Conservation (phyloP, 164 flowering plant species). For the Berberis vulgaris region DNA sequence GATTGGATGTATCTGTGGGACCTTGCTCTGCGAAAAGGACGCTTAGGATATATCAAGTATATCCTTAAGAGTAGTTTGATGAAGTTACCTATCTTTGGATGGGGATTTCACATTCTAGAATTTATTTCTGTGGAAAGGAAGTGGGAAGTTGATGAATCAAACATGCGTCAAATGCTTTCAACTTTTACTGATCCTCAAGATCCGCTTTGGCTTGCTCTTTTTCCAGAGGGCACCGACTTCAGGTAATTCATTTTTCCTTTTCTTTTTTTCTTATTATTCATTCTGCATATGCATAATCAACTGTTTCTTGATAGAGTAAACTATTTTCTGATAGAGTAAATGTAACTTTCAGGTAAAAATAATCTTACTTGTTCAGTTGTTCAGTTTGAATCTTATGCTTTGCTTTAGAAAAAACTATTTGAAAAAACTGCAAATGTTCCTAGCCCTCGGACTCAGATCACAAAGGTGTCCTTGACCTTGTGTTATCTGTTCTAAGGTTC, state of each 20-base stretch:
- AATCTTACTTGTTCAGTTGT: no score
- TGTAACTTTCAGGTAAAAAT: no score
- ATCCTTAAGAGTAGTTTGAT: conserved; percentile 89
- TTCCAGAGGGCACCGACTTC: conserved; percentile 98
- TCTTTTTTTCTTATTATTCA: conserved; percentile 1
- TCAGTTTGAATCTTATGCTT: no score
- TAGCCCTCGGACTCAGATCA: no score
- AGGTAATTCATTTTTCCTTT: conserved; percentile 43
- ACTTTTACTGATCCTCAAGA: conserved; percentile 53
- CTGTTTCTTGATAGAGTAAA: not conserved
- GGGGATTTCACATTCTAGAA: conserved; percentile 85
- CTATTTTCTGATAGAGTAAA: not conserved
- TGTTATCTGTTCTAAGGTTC: no score
- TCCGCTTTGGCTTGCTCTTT: conserved; percentile 87
- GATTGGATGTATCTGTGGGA: conserved; percentile 99
- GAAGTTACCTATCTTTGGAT: conserved; percentile 84
- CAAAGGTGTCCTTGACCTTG: no score
- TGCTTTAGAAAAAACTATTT: no score
- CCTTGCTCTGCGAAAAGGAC: conserved; percentile 74
- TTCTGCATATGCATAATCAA: not conserved
- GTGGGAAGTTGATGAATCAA: conserved; percentile 77
- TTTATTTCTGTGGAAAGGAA: conserved; percentile 83
- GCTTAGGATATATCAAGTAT: conserved; percentile 69
- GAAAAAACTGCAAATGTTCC: no score
- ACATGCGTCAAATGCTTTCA: conserved; percentile 59